These are phyloP conservation scores for Cladophialophora yegresii DNA, from an alignment of 2,329 filamentous ascomycete genomes.

Conservation along the genomic window DNA sequence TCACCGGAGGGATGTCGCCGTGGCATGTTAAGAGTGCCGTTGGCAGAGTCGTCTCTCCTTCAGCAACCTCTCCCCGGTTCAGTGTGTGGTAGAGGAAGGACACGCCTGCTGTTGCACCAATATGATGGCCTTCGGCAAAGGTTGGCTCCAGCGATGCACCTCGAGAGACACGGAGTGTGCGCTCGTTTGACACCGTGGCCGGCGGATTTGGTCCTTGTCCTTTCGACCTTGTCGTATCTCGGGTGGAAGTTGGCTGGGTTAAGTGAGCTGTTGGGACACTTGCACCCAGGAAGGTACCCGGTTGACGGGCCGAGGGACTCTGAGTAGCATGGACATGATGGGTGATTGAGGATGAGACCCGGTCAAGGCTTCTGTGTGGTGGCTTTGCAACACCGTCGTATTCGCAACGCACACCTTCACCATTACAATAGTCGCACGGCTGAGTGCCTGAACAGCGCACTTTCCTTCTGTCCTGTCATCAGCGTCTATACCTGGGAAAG, in stretches of 20 bases:
- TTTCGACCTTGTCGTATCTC: background rate
- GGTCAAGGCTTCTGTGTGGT: background rate
- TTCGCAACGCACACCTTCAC: slow-evolving; percentile 32
- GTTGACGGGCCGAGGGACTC: background rate
- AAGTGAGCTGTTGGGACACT: no score
- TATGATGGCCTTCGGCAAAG: slow-evolving; percentile 50
- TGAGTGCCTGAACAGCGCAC: slow-evolving; percentile 34
- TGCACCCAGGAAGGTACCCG: background rate
- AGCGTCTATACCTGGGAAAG: background rate
- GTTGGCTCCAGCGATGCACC: slow-evolving; percentile 30
- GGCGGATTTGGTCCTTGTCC: background rate
- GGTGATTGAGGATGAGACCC: background rate
- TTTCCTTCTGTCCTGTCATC: slow-evolving; percentile 27
- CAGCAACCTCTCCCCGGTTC: slow-evolving; percentile 44
- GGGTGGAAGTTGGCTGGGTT: background rate
- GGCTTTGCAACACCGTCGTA: slow-evolving; percentile 27
- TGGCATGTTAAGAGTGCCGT: slow-evolving; percentile 38
- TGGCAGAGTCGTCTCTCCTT: slow-evolving; percentile 46
- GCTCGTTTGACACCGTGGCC: background rate
- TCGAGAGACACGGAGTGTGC: slow-evolving; percentile 13
- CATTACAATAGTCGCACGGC: slow-evolving; percentile 34
- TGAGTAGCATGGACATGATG: background rate
- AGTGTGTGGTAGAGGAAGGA: slow-evolving; percentile 64
- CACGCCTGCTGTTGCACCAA: slow-evolving; percentile 52
- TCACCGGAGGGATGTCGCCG: slow-evolving; percentile 49